Conservation (phyloP, 2,329 filamentous ascomycete genomes). For the Aspergillus sp. region DNA sequence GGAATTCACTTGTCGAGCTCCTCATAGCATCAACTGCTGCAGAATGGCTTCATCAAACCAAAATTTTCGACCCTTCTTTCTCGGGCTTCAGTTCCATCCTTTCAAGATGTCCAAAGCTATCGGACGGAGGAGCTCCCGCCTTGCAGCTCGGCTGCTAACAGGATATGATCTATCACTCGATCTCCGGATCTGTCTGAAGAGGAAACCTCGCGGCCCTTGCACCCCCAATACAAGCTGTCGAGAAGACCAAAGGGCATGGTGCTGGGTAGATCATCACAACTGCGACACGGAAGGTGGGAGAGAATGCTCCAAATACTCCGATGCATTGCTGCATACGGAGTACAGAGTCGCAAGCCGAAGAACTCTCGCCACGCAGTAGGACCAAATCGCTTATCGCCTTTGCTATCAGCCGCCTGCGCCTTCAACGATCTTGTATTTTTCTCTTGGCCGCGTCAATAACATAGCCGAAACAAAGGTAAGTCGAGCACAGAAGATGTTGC, state of each 20-base stretch:
- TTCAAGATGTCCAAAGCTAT: conserved; percentile 13
- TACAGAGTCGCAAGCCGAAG: background rate
- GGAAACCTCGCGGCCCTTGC: background rate
- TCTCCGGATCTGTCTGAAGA: conserved; percentile 5
- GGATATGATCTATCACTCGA: conserved; percentile 26
- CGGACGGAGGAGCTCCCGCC: conserved; percentile 15
- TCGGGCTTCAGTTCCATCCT: conserved; percentile 16
- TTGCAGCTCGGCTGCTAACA: conserved; percentile 22
- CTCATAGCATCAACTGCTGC: conserved; percentile 23
- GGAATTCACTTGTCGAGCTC: conserved; percentile 19
- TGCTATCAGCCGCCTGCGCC: background rate
- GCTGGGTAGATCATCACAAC: background rate
- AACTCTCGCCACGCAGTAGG: background rate
- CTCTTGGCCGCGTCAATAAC: background rate
- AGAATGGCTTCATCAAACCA: conserved; percentile 21
- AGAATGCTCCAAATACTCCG: background rate
- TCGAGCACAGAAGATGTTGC: conserved; percentile 1
- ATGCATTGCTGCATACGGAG: background rate
- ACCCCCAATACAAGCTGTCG: conserved; percentile 13
- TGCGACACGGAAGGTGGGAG: background rate
- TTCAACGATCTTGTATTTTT: background rate
- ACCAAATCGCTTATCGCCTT: conserved; percentile 4
- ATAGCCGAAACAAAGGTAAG: background rate
- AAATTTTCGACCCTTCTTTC: conserved; percentile 5
- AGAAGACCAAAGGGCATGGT: conserved; percentile 5